These are phyloP conservation scores for Cercophora newfieldiana DNA, from an alignment of 495 filamentous ascomycete species.

Conservation along the genomic window DNA sequence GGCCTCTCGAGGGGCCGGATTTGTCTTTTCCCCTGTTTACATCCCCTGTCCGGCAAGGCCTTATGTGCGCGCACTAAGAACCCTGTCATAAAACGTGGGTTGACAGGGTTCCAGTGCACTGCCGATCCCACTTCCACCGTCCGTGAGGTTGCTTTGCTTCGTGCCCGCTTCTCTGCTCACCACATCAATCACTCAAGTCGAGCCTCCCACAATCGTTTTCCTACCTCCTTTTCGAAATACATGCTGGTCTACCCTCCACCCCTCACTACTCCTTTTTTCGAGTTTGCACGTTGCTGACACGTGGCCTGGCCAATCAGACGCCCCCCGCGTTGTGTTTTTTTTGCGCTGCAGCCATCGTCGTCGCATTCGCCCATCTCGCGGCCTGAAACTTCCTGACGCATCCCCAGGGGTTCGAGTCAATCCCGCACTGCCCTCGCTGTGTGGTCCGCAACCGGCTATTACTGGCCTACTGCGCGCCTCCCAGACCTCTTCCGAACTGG, in stretches of 20 bases:
- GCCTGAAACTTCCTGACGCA: conserved; percentile 41
- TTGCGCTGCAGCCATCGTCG: conserved; percentile 16
- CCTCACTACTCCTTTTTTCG: not conserved
- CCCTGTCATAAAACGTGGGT: conserved; percentile 34
- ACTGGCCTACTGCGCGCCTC: conserved; percentile 10
- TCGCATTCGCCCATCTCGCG: conserved; percentile 28
- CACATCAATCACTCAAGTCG: not conserved
- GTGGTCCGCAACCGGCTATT: conserved; percentile 18
- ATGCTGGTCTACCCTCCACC: not conserved
- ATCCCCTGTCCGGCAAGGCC: conserved; percentile 21
- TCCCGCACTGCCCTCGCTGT: conserved; percentile 14
- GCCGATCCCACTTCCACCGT: conserved; percentile 30
- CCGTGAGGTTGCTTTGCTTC: not conserved
- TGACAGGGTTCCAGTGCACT: conserved; percentile 10
- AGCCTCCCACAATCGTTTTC: not conserved
- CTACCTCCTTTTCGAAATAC: not conserved
- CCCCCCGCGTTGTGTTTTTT: not conserved
- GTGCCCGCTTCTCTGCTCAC: not conserved
- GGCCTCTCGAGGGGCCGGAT: not conserved
- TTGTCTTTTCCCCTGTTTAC: not conserved
- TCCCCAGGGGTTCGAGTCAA: conserved; percentile 26
- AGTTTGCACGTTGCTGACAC: conserved; percentile 2
- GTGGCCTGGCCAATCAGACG: conserved; percentile 20
- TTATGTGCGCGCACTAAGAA: conserved; percentile 17
- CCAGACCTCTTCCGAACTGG: not conserved